Evolutionary conservation across 257 asterid species (phyloP).

Genomic region (Solanum dulcamara): DNA sequence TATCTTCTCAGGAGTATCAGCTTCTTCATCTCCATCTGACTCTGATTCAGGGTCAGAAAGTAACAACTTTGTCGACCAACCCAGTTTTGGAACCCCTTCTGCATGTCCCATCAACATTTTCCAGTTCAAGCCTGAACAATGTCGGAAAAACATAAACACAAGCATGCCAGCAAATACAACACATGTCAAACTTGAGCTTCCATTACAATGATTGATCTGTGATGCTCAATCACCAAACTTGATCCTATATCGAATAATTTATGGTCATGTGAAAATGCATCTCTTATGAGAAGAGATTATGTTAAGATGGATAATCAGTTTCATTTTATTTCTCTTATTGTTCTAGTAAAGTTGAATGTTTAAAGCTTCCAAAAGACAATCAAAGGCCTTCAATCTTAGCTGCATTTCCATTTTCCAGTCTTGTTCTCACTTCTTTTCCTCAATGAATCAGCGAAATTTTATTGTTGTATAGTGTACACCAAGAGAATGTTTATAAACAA

Average conservation of each 20-base stretch:
- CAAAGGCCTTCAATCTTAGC: not conserved
- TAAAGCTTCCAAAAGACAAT: not conserved
- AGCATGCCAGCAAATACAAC: not conserved
- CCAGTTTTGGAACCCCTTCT: conserved; percentile 29
- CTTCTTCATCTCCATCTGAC: conserved; percentile 36
- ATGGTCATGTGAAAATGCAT: not conserved
- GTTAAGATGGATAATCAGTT: not conserved
- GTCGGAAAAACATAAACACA: not conserved
- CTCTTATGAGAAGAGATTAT: not conserved
- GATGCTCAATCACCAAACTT: not conserved
- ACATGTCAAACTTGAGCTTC: not conserved
- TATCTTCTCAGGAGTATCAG: conserved; percentile 21
- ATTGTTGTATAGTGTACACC: not conserved
- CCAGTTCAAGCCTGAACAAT: conserved; percentile 5
- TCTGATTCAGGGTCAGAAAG: conserved; percentile 43
- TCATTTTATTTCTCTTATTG: not conserved
- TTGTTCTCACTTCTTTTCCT: not conserved
- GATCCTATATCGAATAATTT: not conserved
- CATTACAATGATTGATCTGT: not conserved
- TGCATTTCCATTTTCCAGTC: not conserved
- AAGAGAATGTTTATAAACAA: not conserved
- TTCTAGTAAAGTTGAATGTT: not conserved
- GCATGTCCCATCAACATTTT: conserved; percentile 44
- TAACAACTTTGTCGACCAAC: conserved; percentile 24
- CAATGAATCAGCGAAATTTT: not conserved